These are phyloP conservation scores for Glycine latifolia DNA, from an alignment of 306 rosid species.

Conservation along the genomic window DNA sequence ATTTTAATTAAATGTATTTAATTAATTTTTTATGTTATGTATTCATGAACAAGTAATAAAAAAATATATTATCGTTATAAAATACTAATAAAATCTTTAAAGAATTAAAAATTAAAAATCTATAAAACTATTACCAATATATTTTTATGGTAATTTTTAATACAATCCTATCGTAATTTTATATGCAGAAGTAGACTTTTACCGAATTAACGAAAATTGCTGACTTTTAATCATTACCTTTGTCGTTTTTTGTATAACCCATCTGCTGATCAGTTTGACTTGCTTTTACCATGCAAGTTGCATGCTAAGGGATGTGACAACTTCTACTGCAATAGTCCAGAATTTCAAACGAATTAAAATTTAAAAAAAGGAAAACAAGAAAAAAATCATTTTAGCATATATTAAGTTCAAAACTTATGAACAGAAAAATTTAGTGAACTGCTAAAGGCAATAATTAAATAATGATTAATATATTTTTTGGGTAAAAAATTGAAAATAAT, in stretches of 20 bases:
- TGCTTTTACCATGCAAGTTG: not conserved
- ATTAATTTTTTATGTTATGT: not conserved
- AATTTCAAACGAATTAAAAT: too few relatives aligned
- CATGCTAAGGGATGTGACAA: not conserved
- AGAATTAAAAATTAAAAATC: not conserved
- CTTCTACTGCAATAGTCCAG: not conserved
- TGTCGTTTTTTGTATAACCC: not conserved
- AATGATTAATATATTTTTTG: too few relatives aligned
- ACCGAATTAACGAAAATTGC: not conserved
- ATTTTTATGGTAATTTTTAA: not conserved
- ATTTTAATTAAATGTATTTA: too few relatives aligned
- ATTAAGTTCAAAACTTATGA: too few relatives aligned
- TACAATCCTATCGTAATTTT: not conserved
- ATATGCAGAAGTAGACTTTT: not conserved
- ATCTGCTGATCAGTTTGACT: not conserved
- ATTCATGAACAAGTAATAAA: not conserved
- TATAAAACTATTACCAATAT: not conserved
- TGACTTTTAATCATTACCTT: constrained; percentile 16
- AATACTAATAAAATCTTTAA: not conserved
- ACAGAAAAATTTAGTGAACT: too few relatives aligned
- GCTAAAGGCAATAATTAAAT: too few relatives aligned
- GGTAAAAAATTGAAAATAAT: too few relatives aligned
- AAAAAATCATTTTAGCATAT: too few relatives aligned
- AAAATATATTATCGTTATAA: not conserved
- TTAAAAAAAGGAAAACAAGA: too few relatives aligned